Percentiles rank a stretch among this genome's conserved stretches.
phyloP scores from a whole-genome alignment of 768 basidiomycete species.

The Pisolithus sp. region DNA sequence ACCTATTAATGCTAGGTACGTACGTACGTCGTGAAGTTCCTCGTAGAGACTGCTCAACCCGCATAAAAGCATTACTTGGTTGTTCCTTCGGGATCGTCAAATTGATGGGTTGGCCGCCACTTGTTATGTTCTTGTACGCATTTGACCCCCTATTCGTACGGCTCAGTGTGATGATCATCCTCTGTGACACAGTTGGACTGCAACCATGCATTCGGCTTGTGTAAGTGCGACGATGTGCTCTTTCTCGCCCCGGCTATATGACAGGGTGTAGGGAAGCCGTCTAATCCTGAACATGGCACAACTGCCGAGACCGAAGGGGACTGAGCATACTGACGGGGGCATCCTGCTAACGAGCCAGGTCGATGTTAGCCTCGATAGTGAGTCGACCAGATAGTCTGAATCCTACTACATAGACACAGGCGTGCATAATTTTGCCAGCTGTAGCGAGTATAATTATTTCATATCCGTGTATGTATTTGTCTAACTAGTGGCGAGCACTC shows the following conservation, averaged over 20 bases:
- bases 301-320: background rate
- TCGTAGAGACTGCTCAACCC: background rate
- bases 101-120: background rate
- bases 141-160: background rate
- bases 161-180: background rate
- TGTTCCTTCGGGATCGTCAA: background rate
- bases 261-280: slow-evolving; percentile 1
- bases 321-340: background rate
- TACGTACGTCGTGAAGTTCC: slow-evolving; percentile 6
- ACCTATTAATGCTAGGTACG: slow-evolving; percentile 34
- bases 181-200: background rate
- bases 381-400: background rate
- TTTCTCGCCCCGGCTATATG: background rate
- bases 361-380: background rate
- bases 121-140: slow-evolving; percentile 4
- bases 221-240: background rate
- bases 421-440: background rate
- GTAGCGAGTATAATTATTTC: background rate
- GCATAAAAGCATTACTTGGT: background rate
- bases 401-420: no score
- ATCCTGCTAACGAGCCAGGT: background rate
- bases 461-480: no score
- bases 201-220: background rate
- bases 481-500: no score
- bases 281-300: slow-evolving; percentile 4